Evolutionary conservation across 768 basidiomycete species (phyloP), one percentile per base, ranked within the genome.

Genomic region (Termitomyces sp.): DNA sequence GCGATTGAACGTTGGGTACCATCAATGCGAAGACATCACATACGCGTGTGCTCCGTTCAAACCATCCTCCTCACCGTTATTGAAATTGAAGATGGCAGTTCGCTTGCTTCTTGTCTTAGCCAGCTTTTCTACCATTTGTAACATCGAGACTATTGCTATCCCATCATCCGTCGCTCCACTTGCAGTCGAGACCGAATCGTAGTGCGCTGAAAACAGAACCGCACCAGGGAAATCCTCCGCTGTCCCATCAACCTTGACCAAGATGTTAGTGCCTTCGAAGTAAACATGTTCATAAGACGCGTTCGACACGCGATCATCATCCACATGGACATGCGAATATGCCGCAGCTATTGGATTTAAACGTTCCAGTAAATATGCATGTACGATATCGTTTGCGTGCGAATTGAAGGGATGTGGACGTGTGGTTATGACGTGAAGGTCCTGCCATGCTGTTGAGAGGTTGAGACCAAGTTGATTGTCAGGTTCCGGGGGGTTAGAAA

Each of bases 41-140:
- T 50, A 89, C 80, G 77, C 74, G 64, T 84, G 84, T 8, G 89
- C 86, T 23, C 91, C 91, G 58, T 86, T 78, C 60, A 92, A 67
- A 35, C 84, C 80, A 66, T 89, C 83, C 63, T 94, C 91, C 65
- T 93, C 91, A 1, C 86, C 91, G 58, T 93, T 92, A 67, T 94
- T 94, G 67, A 91, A 79, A 63, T 92, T 90, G 74, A 93, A 91
- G 3, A 94, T 70, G 6, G 85, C 85, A 0, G 87, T 88, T 40
- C 83, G 76, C 42, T 48, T 58, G 33, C 43, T 53, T 30, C 61
- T 55, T 8, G 44, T 52, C 54, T 57, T 21, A 3, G 63, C 56
- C 52, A 84, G 73, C 60, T 82, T 79, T 41, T 82, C 71, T 37
- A 89, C 71, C 61, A 93, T 75, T 55, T 63, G 64, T 12, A 65